Base-by-base conservation (phyloP, 2,329 filamentous ascomycete species). In the Claviceps arundinis region DNA sequence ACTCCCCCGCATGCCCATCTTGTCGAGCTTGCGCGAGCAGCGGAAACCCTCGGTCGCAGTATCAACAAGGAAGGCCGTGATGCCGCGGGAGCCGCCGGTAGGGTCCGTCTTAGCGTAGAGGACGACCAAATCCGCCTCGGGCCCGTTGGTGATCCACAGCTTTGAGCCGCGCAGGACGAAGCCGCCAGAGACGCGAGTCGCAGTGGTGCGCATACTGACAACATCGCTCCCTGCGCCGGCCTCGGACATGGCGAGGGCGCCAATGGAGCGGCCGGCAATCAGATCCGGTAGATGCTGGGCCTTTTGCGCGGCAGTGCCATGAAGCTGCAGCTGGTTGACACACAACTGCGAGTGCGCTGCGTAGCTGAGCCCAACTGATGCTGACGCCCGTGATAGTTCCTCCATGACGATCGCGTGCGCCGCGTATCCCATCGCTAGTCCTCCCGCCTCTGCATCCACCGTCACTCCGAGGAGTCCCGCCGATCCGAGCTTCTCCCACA, bases 61-160 rank as follows among this genome's bases (percentile, higher is more conserved):
- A 59, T 94, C 84, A 41, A 97, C 87, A 37, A 98, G 77, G 71
- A 97, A 96, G 7, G 91, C 91, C 1, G 91, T 95, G 66, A 98
- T 95, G 52, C 93, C 93, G 70, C 91, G 95, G 57, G 85, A 88
- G 1, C 74, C 89, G 55, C 80, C 82, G 13, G 84, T 78, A 1
- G 90, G 90, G 53, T 84, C 78, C 1, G 91, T 96, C 75, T 97
- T 97, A 51, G 91, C 91, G 67, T 98, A 98, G n/a, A 98, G 89
- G 51, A 98, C 82, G 52, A 97, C 83, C 43, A 85, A 76, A 67
- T 95, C 80, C n/a, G 93, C 93, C 65, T 97, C 90, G 0, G 91
- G 91, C 4, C 91, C 88, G 69, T 98, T 98, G 56, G 91, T 98
- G 65, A 98, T 98, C 91, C 91, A 98, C 91, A 97, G 96, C 76